Conservation (phyloP, 2,329 filamentous ascomycete species). For the Paraconiothyrium brasiliense region DNA sequence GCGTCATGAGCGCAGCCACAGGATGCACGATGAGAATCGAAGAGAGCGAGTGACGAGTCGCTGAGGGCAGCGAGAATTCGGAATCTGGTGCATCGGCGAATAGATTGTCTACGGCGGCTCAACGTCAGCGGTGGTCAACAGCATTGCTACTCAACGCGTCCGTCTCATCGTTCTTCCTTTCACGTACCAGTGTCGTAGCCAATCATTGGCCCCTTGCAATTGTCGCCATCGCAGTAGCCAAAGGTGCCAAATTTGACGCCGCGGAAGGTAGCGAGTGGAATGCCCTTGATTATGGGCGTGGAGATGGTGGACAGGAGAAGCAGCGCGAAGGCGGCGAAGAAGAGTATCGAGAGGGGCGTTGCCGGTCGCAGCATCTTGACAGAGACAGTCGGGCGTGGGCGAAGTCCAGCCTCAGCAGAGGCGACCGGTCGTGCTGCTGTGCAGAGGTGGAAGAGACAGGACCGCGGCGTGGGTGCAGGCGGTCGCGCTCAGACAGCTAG, state of each 20-base stretch:
- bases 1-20: slow-evolving; percentile 83
- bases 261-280: slow-evolving; percentile 81
- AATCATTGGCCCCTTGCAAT: slow-evolving; percentile 78
- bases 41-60: slow-evolving; percentile 75
- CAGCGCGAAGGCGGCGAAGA: slow-evolving; percentile 84
- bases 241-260: slow-evolving; percentile 90
- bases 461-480: not conserved
- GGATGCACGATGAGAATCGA: slow-evolving; percentile 92
- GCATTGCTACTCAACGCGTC: not conserved
- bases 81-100: slow-evolving; percentile 56
- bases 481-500: slow-evolving; percentile 13
- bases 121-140: slow-evolving; percentile 23
- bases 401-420: slow-evolving; percentile 41
- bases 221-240: slow-evolving; percentile 76
- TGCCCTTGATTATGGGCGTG: slow-evolving; percentile 84
- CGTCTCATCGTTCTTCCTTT: not conserved
- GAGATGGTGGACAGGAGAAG: slow-evolving; percentile 90
- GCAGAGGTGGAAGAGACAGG: not conserved
- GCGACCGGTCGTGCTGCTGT: slow-evolving; percentile 35
- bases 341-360: slow-evolving; percentile 86
- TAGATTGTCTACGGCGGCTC: slow-evolving; percentile 54
- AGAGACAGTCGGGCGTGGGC: slow-evolving; percentile 30
- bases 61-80: slow-evolving; percentile 72
- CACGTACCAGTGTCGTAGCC: slow-evolving; percentile 85
- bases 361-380: slow-evolving; percentile 85